These are phyloP conservation scores for Erysimum cheiranthoides DNA, from an alignment of 345 rosid species.

Conservation along the genomic window DNA sequence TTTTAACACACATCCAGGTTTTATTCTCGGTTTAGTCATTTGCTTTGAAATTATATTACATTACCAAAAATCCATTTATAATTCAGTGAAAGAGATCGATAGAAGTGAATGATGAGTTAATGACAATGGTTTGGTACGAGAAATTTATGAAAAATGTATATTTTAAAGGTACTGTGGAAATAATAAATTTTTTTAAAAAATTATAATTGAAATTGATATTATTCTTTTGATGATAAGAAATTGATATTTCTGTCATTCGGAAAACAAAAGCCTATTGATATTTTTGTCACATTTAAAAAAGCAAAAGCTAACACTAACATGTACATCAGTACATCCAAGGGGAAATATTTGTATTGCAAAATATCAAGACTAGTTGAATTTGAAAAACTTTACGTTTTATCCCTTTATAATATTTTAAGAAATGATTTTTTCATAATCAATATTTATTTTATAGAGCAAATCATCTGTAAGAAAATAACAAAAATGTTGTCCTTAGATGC, in stretches of 20 bases:
- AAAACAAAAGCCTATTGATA: neutral
- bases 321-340: neutral
- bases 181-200: neutral
- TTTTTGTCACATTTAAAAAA: neutral
- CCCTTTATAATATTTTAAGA: neutral
- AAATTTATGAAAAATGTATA: neutral
- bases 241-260: neutral
- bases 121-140: neutral
- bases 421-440: neutral
- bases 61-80: neutral
- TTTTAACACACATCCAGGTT: conserved; percentile 2
- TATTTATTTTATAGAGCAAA: neutral
- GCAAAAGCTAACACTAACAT: neutral
- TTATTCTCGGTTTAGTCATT: neutral
- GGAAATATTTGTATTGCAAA: neutral
- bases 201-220: neutral
- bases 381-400: neutral
- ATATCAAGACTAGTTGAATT: neutral
- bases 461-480: neutral
- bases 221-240: neutral
- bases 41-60: neutral
- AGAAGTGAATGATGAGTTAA: neutral
- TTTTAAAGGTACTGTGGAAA: neutral
- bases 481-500: neutral
- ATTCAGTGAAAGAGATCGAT: neutral